Evolutionary conservation across 805 yeast genomes (phyloP).

Genomic region (Lipomyces chichibuensis): DNA sequence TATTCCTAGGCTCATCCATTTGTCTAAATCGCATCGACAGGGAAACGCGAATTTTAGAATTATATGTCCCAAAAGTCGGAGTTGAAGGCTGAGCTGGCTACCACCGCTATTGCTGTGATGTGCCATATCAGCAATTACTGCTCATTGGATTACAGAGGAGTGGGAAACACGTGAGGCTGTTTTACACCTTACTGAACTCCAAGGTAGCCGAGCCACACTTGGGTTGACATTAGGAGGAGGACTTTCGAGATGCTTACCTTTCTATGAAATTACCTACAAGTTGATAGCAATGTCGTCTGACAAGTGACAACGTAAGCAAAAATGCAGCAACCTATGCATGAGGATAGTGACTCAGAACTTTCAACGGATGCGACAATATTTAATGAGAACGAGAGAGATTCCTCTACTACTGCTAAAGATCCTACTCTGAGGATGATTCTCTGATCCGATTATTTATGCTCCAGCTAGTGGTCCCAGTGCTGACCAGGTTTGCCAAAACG

Average conservation of each 20-base stretch:
- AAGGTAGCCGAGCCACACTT: conserved; percentile 4
- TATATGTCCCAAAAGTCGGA: conserved; percentile 4
- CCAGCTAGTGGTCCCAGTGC: too few relatives aligned
- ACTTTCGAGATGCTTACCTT: background rate
- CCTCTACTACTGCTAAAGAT: too few relatives aligned
- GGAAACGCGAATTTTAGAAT: background rate
- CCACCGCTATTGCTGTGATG: background rate
- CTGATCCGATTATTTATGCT: too few relatives aligned
- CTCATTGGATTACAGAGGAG: conserved; percentile 1
- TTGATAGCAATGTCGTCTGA: too few relatives aligned
- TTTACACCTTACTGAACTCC: background rate
- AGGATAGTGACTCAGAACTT: too few relatives aligned
- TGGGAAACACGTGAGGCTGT: conserved; percentile 4
- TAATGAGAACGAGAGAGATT: too few relatives aligned
- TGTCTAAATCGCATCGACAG: conserved; percentile 1
- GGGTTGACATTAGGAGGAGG: background rate
- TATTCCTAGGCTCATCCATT: background rate
- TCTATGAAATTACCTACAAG: conserved; percentile 1
- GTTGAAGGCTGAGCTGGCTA: conserved; percentile 6
- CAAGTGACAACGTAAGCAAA: too few relatives aligned
- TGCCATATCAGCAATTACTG: background rate
- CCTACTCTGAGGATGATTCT: too few relatives aligned
- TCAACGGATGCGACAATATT: too few relatives aligned
- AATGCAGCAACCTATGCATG: too few relatives aligned
- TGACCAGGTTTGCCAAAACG: too few relatives aligned